Percentiles rank a stretch among this genome's conserved stretches.
Conservation (phyloP, 2,329 filamentous ascomycete species). For the Atkinsonella texensis region DNA sequence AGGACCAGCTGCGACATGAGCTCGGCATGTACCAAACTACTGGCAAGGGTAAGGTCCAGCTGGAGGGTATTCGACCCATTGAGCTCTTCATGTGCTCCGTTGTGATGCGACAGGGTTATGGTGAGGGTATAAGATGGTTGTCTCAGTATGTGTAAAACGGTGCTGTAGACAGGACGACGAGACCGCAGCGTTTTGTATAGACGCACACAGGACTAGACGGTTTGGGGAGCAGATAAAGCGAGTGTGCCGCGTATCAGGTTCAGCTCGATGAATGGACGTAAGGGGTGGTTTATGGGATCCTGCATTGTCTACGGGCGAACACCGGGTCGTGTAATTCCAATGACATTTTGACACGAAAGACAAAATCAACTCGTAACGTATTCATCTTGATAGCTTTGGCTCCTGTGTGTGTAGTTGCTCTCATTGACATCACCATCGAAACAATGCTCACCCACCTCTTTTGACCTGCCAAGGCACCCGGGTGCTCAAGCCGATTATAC, state of each 20-base stretch:
- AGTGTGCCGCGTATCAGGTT: background rate
- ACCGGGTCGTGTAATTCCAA: constrained; percentile 20
- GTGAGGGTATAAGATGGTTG: constrained; percentile 83
- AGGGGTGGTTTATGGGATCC: constrained; percentile 16
- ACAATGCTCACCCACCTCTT: too few species aligned
- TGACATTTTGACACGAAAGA: constrained; percentile 4
- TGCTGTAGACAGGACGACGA: background rate
- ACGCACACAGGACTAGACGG: background rate
- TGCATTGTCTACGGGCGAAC: constrained; percentile 24
- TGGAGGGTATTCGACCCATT: constrained; percentile 86
- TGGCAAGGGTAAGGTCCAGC: constrained; percentile 85
- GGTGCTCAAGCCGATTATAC: too few species aligned
- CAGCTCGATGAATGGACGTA: constrained; percentile 1
- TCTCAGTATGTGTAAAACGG: constrained; percentile 70
- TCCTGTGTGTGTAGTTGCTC: too few species aligned
- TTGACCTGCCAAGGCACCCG: too few species aligned
- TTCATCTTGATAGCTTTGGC: background rate
- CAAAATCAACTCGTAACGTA: background rate
- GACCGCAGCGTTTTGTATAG: background rate
- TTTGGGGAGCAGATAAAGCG: background rate
- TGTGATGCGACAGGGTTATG: constrained; percentile 94
- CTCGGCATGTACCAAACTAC: constrained; percentile 93
- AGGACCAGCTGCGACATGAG: constrained; percentile 88
- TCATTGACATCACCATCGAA: too few species aligned
- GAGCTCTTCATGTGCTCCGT: constrained; percentile 99